Conservation (phyloP, 176 grass and related monocot species). For the Eragrostis nindensis region DNA sequence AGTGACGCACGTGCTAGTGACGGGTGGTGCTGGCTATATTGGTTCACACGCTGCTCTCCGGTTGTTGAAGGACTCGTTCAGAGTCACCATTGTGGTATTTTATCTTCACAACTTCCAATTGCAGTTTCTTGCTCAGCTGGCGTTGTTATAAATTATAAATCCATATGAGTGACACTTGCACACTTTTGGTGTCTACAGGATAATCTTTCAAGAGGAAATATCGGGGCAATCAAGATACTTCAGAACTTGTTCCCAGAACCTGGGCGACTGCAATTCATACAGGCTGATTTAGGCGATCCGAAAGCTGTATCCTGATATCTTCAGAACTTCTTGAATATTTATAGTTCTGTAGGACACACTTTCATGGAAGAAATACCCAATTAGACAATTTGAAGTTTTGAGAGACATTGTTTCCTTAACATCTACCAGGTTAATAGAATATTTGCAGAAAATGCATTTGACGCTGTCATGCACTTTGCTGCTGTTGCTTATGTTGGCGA, state of each 20-base stretch:
- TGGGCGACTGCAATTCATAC: conserved; percentile 80
- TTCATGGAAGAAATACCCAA: not conserved
- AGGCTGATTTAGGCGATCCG: conserved; percentile 84
- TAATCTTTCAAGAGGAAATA: conserved; percentile 93
- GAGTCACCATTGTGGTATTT: conserved; percentile 93
- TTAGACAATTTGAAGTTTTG: not conserved
- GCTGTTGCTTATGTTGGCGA: conserved; percentile 91
- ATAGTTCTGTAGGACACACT: not conserved
- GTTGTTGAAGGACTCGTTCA: conserved; percentile 76
- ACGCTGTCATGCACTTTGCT: conserved; percentile 85
- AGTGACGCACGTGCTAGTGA: conserved; percentile 81
- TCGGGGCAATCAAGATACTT: conserved; percentile 76
- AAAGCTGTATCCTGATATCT: conserved; percentile 63
- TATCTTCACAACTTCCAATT: not conserved
- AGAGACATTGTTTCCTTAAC: conserved; percentile 39
- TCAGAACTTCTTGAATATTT: no score
- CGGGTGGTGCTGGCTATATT: conserved; percentile 85
- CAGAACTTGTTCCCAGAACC: conserved; percentile 68
- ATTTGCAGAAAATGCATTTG: conserved; percentile 83
- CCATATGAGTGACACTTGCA: not conserved
- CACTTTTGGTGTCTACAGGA: conserved; percentile 37
- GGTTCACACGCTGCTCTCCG: conserved; percentile 86
- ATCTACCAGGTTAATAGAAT: conserved; percentile 63
- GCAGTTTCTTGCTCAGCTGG: not conserved
- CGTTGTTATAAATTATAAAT: not conserved